These are phyloP conservation scores for Camellia japonica DNA, from an alignment of 148 eudicot species.

Conservation along the genomic window DNA sequence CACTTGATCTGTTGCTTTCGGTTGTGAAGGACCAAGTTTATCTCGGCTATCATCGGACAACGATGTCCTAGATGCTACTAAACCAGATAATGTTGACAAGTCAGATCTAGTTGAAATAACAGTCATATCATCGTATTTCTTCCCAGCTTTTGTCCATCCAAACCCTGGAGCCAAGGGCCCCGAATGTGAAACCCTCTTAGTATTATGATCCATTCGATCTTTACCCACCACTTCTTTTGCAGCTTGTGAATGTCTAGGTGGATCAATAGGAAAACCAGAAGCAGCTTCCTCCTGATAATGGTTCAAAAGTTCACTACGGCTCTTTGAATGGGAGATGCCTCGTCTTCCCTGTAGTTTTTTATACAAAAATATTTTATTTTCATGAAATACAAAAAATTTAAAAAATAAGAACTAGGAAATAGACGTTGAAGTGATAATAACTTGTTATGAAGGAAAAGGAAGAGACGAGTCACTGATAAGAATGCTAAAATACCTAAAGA, in stretches of 20 bases:
- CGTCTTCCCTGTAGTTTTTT: conserved; percentile 44
- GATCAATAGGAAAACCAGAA: conserved; percentile 37
- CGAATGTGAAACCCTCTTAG: conserved; percentile 51
- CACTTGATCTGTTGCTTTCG: conserved; percentile 18
- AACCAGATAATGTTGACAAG: conserved; percentile 37
- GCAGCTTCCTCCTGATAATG: conserved; percentile 40
- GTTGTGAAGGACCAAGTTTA: conserved; percentile 21
- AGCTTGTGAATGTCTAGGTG: conserved; percentile 28
- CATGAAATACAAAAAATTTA: neutral
- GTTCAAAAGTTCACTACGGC: conserved; percentile 37
- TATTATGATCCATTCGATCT: conserved; percentile 41
- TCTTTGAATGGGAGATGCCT: conserved; percentile 27
- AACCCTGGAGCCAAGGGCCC: conserved; percentile 62
- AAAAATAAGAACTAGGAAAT: neutral
- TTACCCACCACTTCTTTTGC: conserved; percentile 38
- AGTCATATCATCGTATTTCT: conserved; percentile 36
- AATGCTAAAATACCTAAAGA: neutral
- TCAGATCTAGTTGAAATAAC: conserved; percentile 30
- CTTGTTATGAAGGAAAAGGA: neutral
- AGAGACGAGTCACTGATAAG: neutral
- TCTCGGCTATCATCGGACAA: conserved; percentile 31
- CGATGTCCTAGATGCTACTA: conserved; percentile 39
- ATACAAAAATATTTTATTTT: conserved; percentile 7
- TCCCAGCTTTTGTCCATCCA: conserved; percentile 44
- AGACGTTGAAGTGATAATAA: neutral